Evolutionary conservation across 2,329 filamentous ascomycete genomes (phyloP), one percentile per base, ranked within the genome.

Genomic region (Aspergillus pseudotamarii): DNA sequence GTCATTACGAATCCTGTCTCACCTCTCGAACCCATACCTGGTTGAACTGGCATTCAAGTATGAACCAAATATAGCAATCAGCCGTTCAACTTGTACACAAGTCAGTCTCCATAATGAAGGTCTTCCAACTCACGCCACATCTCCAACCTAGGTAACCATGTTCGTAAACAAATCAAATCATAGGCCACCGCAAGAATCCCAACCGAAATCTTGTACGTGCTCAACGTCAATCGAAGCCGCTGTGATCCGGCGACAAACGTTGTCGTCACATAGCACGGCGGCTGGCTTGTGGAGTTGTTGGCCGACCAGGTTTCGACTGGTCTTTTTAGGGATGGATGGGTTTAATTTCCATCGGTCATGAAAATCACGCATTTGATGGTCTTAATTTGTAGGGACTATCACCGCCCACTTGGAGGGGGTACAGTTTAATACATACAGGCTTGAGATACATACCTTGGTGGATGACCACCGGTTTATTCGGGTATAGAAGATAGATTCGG

Each of bases 1-100:
- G 26, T 23, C 59, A 54, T 57, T 62, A 62, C 60, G 46, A 62
- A 55, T 58, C 45, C 30, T 62, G 60, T 62, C 60, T 62, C 60
- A 62, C 60, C 21, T 32, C 21, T 36, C 26, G 16, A 54, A 38
- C 36, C 38, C 21, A 23, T 55, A 28, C 21, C 50, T 4, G 50
- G n/a, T 56, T 41, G 57, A 32, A 53, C 48, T 36, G 21, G 12
- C 46, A 50, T 50, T 28, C 46, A 53, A 41, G 26, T 53, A 21
- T 10, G 50, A 53, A 32, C 50, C 50, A 36, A 54, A 54, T 34
- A 34, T 54, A 54, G 50, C 30, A 54, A 32, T 54, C 28, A 6
- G 23, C 50, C 32, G 50, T 54, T 21, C 11, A 21, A 34, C 16
- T 2, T 36, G n/a, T 36, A n/a, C 46, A 50, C 36, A 19, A 41